Percentiles rank a stretch among this genome's conserved stretches.
Conservation (phyloP, 192 early-diverging fungal genomes). For the Podila epicladia region DNA sequence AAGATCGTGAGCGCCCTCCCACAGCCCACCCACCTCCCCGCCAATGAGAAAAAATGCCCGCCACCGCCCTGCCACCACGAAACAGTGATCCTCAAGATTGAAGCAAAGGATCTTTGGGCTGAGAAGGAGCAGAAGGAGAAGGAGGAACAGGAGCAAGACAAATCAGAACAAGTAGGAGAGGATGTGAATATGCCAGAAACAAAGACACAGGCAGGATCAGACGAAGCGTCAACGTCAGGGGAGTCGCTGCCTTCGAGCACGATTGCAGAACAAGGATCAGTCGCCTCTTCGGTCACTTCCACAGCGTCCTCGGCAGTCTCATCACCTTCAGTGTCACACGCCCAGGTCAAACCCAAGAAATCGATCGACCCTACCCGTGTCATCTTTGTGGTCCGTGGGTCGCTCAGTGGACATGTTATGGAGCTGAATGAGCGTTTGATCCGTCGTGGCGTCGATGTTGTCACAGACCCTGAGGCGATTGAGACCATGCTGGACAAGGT, state of each 20-base stretch:
- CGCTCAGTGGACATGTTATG: conserved; percentile 36
- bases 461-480: conserved; percentile 26
- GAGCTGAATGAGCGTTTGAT: conserved; percentile 36
- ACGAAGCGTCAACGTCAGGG: background rate
- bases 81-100: conserved; percentile 47
- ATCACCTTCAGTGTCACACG: background rate
- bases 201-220: background rate
- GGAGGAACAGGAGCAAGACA: background rate
- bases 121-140: background rate
- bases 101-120: conserved; percentile 19
- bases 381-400: conserved; percentile 33
- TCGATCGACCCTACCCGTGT: conserved; percentile 36
- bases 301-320: background rate
- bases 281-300: no score
- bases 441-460: conserved; percentile 1
- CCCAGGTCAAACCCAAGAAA: conserved; percentile 7
- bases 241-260: background rate
- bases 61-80: conserved; percentile 32
- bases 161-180: background rate
- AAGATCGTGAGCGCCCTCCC: conserved; percentile 21
- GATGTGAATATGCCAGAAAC: background rate
- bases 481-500: conserved; percentile 39
- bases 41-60: conserved; percentile 35
- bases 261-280: no score
- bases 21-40: conserved; percentile 35